Conservation (phyloP, 1,284 basidiomycete genomes). For the Irpex sp. region DNA sequence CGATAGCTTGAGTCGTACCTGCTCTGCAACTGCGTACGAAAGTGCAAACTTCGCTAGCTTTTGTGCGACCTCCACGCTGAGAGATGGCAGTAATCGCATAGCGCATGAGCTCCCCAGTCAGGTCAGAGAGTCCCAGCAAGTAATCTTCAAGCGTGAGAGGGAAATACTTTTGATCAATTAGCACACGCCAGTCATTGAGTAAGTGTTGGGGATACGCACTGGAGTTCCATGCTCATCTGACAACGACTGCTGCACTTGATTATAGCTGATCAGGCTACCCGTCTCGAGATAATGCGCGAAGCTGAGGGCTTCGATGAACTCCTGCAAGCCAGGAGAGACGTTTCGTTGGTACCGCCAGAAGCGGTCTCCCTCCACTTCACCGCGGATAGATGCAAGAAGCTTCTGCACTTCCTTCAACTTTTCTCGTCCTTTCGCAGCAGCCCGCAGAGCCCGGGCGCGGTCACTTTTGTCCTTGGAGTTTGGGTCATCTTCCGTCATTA, state of each 20-base stretch:
- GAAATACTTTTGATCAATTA: slow-evolving; percentile 48
- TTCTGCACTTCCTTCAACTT: slow-evolving; percentile 72
- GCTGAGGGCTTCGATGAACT: slow-evolving; percentile 91
- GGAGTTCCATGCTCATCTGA: slow-evolving; percentile 53
- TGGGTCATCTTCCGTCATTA: slow-evolving; percentile 47
- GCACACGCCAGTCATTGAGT: not conserved
- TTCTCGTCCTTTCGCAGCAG: slow-evolving; percentile 54
- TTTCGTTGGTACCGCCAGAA: slow-evolving; percentile 83
- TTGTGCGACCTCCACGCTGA: slow-evolving; percentile 66
- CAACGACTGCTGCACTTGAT: slow-evolving; percentile 65
- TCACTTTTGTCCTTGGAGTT: slow-evolving; percentile 21
- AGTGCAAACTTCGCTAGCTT: slow-evolving; percentile 66
- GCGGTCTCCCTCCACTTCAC: slow-evolving; percentile 64
- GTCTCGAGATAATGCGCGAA: slow-evolving; percentile 87
- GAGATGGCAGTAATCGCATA: slow-evolving; percentile 81
- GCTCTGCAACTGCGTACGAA: slow-evolving; percentile 82
- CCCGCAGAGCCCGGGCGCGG: slow-evolving; percentile 31
- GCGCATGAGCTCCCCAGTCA: slow-evolving; percentile 98
- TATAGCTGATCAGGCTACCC: slow-evolving; percentile 65
- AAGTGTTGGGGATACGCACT: slow-evolving; percentile 38
- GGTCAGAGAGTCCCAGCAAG: slow-evolving; percentile 87
- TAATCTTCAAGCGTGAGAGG: slow-evolving; percentile 79
- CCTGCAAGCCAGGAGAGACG: slow-evolving; percentile 79
- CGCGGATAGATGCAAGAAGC: slow-evolving; percentile 60
- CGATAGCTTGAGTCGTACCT: slow-evolving; percentile 40